Base-by-base conservation (phyloP, 805 yeast genomes). In the Metschnikowia kunwiensis region DNA sequence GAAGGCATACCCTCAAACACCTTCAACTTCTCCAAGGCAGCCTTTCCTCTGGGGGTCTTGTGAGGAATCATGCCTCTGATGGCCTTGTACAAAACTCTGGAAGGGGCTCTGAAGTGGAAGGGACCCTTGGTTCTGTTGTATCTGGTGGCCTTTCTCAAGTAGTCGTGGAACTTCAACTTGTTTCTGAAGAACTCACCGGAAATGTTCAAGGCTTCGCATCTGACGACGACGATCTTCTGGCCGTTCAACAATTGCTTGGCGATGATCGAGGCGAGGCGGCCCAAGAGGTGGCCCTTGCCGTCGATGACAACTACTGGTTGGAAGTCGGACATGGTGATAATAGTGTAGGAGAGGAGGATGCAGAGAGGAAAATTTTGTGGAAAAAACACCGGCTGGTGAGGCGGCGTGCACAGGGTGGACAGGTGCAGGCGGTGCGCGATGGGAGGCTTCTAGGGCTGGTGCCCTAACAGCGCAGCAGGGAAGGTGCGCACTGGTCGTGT, bases 81-180 rank as follows among this genome's bases (percentile, higher is more conserved):
- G 66, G 99, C 97, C 85, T 93, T 93, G 94, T 89, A 89, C 77
- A 93, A 88, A 76, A 93, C 91, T 78, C 97, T 88, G 52, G 97
- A 89, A 74, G 99, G 99, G 52, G 99, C 99, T 78, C 97, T 93
- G 96, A 93, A 93, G 74, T 93, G 99, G 97, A 91, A 93, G 67
- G 97, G 97, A 79, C 98, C 99, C 73, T 88, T 84, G 65, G 80
- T 83, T 79, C 88, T 88, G 95, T 93, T 93, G 89, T 73, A 93
- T 78, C 95, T 85, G 69, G 98, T 89, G 63, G 94, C 86, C 83
- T 93, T 93, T 83, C 98, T 89, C 75, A 93, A 84, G 88, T 89
- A 93, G 72, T 94, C 99, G 76, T 89, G 97, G 93, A 88, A 93
- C 86, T 93, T 93, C 75, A 91, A 84, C 79, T 93, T 93, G 84